Conservation (phyloP, 495 filamentous ascomycete genomes). For the Lasiosphaeris hirsuta region DNA sequence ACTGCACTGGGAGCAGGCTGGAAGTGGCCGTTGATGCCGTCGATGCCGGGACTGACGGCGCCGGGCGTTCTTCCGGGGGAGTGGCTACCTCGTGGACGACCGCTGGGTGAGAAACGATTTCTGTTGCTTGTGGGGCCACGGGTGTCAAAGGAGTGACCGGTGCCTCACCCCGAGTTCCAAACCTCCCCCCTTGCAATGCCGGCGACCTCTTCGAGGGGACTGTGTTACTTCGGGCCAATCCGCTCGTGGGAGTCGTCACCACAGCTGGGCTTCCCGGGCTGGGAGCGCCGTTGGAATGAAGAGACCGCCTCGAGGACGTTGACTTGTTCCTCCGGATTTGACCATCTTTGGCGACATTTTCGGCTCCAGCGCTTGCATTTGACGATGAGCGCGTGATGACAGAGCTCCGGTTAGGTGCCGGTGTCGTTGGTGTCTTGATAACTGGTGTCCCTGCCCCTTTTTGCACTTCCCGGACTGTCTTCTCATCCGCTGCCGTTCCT, state of each 20-base stretch:
- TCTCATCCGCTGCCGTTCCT: conserved; percentile 82
- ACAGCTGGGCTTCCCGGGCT: conserved; percentile 70
- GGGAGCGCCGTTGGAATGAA: conserved; percentile 63
- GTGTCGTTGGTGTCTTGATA: conserved; percentile 51
- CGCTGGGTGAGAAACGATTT: conserved; percentile 18
- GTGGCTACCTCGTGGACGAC: conserved; percentile 28
- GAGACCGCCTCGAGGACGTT: conserved; percentile 61
- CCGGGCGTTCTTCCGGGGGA: conserved; percentile 17
- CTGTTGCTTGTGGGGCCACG: conserved; percentile 15
- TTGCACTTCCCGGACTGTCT: conserved; percentile 81
- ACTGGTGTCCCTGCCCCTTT: conserved; percentile 52
- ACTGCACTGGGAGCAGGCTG: conserved; percentile 7
- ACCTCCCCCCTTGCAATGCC: conserved; percentile 52
- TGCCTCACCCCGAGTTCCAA: conserved; percentile 36
- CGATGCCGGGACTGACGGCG: conserved; percentile 9
- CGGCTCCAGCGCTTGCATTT: conserved; percentile 79
- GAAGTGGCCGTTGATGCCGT: conserved; percentile 16
- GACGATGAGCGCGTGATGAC: conserved; percentile 74
- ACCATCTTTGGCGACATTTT: conserved; percentile 77
- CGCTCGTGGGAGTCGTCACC: conserved; percentile 49
- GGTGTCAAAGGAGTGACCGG: conserved; percentile 34
- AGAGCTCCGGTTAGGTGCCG: conserved; percentile 36
- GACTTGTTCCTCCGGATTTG: conserved; percentile 83
- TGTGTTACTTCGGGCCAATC: conserved; percentile 88
- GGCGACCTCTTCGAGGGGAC: conserved; percentile 91